Evolutionary conservation across 176 grass and related monocot genomes (phyloP).

Genomic region (Zoysia japonica): DNA sequence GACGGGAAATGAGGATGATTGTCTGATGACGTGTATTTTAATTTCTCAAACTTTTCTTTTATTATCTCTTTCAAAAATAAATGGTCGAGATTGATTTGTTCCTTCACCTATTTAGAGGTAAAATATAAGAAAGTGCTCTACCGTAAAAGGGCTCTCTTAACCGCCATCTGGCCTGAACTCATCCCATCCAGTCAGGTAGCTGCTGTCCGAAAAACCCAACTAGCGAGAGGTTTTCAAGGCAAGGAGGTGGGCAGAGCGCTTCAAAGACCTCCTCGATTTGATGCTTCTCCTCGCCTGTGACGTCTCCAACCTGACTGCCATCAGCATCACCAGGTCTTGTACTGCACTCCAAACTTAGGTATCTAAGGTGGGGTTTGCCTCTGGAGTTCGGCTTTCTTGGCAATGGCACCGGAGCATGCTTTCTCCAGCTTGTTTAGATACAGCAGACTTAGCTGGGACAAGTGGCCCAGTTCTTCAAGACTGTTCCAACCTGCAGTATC

Average conservation of each 20-base stretch:
- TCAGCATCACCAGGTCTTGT: neutral
- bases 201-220: constrained; percentile 39
- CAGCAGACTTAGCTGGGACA: constrained; percentile 35
- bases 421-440: constrained; percentile 43
- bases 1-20: too few relatives aligned
- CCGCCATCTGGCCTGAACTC: neutral
- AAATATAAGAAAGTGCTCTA: too few relatives aligned
- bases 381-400: constrained; percentile 44
- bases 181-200: constrained; percentile 44
- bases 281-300: constrained; percentile 14
- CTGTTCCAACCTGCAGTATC: constrained; percentile 24
- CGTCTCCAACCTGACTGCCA: neutral
- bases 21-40: too few relatives aligned
- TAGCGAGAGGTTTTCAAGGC: constrained; percentile 42
- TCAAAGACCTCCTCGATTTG: constrained; percentile 45
- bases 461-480: constrained; percentile 45
- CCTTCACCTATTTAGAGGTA: too few relatives aligned
- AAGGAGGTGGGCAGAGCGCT: constrained; percentile 44
- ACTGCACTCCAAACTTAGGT: constrained; percentile 34
- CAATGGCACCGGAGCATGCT: constrained; percentile 8
- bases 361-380: constrained; percentile 39
- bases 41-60: too few relatives aligned
- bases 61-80: too few relatives aligned
- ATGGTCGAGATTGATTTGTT: too few relatives aligned
- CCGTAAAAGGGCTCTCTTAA: too few relatives aligned